phyloP scores from a whole-genome alignment of 2,329 filamentous ascomycete genomes.

The Stemphylium beticola region DNA sequence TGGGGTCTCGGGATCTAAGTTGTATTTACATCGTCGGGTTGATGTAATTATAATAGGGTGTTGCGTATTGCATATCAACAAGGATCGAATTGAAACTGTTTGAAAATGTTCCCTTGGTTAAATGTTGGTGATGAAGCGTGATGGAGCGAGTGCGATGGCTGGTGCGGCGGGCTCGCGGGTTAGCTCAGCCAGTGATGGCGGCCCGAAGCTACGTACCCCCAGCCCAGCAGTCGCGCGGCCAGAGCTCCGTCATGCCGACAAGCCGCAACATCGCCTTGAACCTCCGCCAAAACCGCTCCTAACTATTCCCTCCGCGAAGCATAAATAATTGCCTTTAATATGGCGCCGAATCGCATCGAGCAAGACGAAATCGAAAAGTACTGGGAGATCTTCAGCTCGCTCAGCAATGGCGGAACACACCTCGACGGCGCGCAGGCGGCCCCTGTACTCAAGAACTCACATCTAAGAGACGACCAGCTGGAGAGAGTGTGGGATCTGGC shows the following conservation, averaged over 20 bases:
- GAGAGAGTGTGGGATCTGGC: conserved; percentile 97
- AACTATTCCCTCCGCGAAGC: not conserved
- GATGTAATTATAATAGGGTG: conserved; percentile 10
- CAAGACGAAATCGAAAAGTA: conserved; percentile 78
- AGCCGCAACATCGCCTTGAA: conserved; percentile 6
- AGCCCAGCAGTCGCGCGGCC: conserved; percentile 9
- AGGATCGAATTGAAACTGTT: not conserved
- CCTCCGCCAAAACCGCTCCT: conserved; percentile 3
- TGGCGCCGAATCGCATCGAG: conserved; percentile 64
- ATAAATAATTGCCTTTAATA: conserved; percentile 13
- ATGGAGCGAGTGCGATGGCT: no score
- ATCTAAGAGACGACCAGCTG: conserved; percentile 80
- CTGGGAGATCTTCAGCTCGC: conserved; percentile 79
- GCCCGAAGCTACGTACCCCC: conserved; percentile 10
- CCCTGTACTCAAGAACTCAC: conserved; percentile 74
- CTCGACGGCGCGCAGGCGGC: conserved; percentile 74
- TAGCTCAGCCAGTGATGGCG: not conserved
- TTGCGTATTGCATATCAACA: conserved; percentile 1
- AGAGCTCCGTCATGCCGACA: conserved; percentile 25
- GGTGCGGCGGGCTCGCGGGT: not conserved
- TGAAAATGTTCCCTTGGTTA: not conserved
- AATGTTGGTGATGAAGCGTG: not conserved
- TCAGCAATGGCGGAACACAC: conserved; percentile 67
- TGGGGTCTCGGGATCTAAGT: conserved; percentile 5
- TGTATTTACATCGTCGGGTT: conserved; percentile 7